phyloP scores from a whole-genome alignment of 345 rosid species.

The Sonneratia caseolaris region DNA sequence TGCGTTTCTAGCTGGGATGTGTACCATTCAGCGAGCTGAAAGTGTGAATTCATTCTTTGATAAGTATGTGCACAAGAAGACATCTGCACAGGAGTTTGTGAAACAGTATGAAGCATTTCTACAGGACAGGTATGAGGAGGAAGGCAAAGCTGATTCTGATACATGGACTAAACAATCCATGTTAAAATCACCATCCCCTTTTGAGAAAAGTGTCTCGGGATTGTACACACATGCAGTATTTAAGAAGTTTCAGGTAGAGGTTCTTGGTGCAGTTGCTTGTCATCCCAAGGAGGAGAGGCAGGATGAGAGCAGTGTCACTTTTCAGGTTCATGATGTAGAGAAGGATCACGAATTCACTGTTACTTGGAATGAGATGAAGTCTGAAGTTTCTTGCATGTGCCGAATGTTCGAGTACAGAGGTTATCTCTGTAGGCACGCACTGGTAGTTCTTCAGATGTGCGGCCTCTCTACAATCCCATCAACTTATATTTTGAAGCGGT shows the following conservation, averaged over 20 bases:
- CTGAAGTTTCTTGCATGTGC: conserved; percentile 48
- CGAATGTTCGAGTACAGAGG: conserved; percentile 50
- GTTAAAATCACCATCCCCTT: conserved; percentile 36
- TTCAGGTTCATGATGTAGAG: conserved; percentile 1
- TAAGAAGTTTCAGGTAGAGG: conserved; percentile 39
- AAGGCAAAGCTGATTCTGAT: conserved; percentile 36
- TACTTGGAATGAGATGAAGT: conserved; percentile 1
- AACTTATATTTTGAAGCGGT: conserved; percentile 6
- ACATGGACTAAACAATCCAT: conserved; percentile 27
- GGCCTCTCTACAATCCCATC: conserved; percentile 15
- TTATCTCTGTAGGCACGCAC: conserved; percentile 46
- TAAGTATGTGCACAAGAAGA: conserved; percentile 52
- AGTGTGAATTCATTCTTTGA: conserved; percentile 40
- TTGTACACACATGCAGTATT: conserved; percentile 36
- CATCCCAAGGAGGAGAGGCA: background rate
- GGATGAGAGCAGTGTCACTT: background rate
- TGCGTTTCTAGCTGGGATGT: conserved; percentile 40
- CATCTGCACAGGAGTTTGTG: conserved; percentile 46
- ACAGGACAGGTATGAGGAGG: conserved; percentile 40
- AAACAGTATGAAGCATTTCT: conserved; percentile 43
- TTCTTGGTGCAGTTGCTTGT: conserved; percentile 44
- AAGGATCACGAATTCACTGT: conserved; percentile 1
- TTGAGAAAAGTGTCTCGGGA: conserved; percentile 41
- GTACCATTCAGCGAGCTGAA: conserved; percentile 38
- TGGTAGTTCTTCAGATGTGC: conserved; percentile 41